Conservation (phyloP, 176 grass and related monocot genomes). For the Aegilops tauschii region DNA sequence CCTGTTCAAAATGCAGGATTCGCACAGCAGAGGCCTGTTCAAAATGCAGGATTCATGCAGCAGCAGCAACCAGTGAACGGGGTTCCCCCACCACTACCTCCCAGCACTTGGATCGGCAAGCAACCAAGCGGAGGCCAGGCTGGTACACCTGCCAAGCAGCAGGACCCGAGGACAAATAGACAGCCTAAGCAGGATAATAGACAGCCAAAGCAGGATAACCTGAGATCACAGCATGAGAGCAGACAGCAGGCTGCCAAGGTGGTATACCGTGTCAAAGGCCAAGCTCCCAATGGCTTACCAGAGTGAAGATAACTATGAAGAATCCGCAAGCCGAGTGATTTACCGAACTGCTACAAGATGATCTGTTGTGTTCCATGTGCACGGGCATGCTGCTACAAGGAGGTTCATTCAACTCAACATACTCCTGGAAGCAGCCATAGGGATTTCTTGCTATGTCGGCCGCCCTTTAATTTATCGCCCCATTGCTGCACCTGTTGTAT, state of each 20-base stretch:
- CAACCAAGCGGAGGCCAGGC: constrained; percentile 40
- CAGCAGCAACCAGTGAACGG: constrained; percentile 50
- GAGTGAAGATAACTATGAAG: constrained; percentile 37
- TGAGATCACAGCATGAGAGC: constrained; percentile 46
- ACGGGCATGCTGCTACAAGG: neutral
- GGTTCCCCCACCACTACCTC: constrained; percentile 60
- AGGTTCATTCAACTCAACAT: neutral
- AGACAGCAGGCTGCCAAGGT: constrained; percentile 53
- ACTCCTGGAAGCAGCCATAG: neutral
- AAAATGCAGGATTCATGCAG: constrained; percentile 6
- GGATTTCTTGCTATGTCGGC: neutral
- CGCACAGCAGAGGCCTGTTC: neutral
- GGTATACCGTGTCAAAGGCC: constrained; percentile 52
- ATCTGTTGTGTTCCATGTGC: neutral
- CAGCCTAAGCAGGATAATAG: constrained; percentile 30
- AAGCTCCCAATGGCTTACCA: constrained; percentile 24
- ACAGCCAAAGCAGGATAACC: constrained; percentile 45
- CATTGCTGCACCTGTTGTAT: constrained; percentile 35
- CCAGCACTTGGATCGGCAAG: constrained; percentile 82
- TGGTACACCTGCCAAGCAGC: constrained; percentile 35
- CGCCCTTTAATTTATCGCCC: neutral
- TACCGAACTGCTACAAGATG: neutral
- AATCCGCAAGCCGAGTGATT: neutral
- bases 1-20: constrained; percentile 38
- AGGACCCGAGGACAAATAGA: constrained; percentile 25